Base-by-base conservation (phyloP, 2,329 filamentous ascomycete genomes). In the Trichoderma hamatum region DNA sequence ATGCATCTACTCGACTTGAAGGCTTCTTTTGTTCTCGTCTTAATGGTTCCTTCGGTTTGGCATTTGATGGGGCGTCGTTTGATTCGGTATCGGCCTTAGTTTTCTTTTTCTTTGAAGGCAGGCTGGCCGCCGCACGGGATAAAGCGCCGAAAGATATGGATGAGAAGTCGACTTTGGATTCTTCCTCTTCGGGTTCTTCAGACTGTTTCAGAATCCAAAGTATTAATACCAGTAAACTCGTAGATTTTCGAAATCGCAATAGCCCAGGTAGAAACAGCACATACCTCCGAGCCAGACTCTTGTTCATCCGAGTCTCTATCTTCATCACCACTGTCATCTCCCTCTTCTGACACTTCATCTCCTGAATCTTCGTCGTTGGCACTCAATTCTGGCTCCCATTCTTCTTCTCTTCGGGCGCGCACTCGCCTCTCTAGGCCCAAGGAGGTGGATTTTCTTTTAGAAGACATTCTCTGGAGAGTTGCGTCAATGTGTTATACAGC, bases 71-170 rank as follows among this genome's bases (percentile, higher is more conserved):
- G 10, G 67, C 74, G 70, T 76, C 26, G 26, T 51, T 36, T 56
- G 39, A 65, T 69, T 78, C 55, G 73, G 74, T 70, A 4, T 78
- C 74, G 66, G 73, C 70, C 6, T 76, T 73, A 75, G 74, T 76
- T 62, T 74, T 72, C 69, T 75, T 76, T 28, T 74, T 75, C 13
- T 73, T 75, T 28, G 76, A 73, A 39, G 77, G 82, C 36, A 97
- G 80, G 0, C 89, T 86, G 49, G 90, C 90, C 82, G 97, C 93
- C 1, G 94, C 94, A 83, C 93, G 92, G 72, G 92, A 93, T 51
- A 97, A 84, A n/a, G 92, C 92, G 71, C 94, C 94, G 76, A 98
- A 97, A 28, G 94, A 96, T 72, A 97, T 88, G 70, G 85, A 83
- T 10, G 87, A 82, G 55, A 84, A 80, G 69, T 85, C 83, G 68